Evolutionary conservation across 192 early-diverging fungal genomes (phyloP).

Genomic region (Backusella macrospora): DNA sequence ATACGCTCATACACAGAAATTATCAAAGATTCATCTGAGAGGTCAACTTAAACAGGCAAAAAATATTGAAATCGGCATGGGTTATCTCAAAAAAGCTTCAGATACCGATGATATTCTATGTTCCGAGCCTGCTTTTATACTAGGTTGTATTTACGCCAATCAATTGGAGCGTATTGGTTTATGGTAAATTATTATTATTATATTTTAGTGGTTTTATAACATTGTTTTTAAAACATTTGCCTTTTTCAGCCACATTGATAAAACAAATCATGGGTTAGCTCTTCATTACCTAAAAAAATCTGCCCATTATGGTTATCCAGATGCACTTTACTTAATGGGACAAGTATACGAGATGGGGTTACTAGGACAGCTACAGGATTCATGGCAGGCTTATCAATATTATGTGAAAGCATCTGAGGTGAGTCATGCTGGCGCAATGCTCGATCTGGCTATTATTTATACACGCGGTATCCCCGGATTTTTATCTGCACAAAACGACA

Average conservation of each 20-base stretch:
- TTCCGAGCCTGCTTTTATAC: constrained; percentile 75
- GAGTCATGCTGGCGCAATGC: constrained; percentile 80
- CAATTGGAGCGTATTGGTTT: constrained; percentile 64
- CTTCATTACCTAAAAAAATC: constrained; percentile 75
- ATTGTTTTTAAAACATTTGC: constrained; percentile 3
- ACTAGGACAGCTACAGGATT: constrained; percentile 68
- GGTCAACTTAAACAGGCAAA: constrained; percentile 70
- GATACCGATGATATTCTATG: constrained; percentile 51
- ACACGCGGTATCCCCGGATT: constrained; percentile 57
- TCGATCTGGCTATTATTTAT: constrained; percentile 88
- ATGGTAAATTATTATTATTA: constrained; percentile 24
- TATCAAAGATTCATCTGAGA: constrained; percentile 75
- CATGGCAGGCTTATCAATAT: constrained; percentile 69
- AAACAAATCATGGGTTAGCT: constrained; percentile 59
- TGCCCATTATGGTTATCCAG: constrained; percentile 70
- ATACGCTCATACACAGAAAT: constrained; percentile 58
- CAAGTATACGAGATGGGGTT: constrained; percentile 79
- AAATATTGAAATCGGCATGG: constrained; percentile 79
- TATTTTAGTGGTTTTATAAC: neutral
- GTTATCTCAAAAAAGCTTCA: constrained; percentile 81
- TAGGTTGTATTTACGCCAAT: constrained; percentile 79
- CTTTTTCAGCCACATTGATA: constrained; percentile 47
- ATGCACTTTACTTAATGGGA: constrained; percentile 80
- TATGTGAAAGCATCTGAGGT: constrained; percentile 82
- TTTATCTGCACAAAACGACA: constrained; percentile 19